phyloP scores from a whole-genome alignment of 805 yeast genomes.

The Cyberlindnera suaveolens region DNA sequence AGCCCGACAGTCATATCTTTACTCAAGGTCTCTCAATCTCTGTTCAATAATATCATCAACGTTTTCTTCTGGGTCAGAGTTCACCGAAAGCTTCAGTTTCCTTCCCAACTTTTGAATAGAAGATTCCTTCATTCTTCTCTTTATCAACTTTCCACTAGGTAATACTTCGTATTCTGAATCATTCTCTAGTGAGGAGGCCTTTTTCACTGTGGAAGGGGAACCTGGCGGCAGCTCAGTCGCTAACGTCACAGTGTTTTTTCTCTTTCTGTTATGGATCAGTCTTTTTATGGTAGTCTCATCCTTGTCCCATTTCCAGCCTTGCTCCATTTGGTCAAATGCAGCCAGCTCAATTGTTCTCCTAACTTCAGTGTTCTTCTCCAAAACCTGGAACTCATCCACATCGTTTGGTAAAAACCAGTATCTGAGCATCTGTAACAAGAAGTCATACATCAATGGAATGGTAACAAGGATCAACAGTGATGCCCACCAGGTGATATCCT shows the following conservation, averaged over 20 bases:
- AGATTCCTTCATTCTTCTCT: constrained; percentile 28
- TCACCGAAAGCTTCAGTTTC: constrained; percentile 29
- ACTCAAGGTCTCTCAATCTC: constrained; percentile 33
- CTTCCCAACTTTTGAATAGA: constrained; percentile 29
- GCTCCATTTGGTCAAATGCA: constrained; percentile 66
- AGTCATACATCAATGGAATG: constrained; percentile 62
- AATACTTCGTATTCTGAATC: constrained; percentile 45
- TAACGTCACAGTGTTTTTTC: constrained; percentile 20
- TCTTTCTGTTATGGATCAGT: constrained; percentile 14
- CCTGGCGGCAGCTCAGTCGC: constrained; percentile 48
- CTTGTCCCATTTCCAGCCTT: constrained; percentile 67
- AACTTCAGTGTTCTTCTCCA: constrained; percentile 65
- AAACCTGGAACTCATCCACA: constrained; percentile 68
- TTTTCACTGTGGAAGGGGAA: constrained; percentile 29
- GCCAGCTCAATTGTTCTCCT: constrained; percentile 66
- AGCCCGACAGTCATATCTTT: not conserved
- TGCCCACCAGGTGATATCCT: constrained; percentile 85
- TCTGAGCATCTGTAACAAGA: constrained; percentile 52
- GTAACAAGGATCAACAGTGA: constrained; percentile 49
- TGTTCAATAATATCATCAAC: constrained; percentile 51
- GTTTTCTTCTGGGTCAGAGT: constrained; percentile 32
- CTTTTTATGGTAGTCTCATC: constrained; percentile 33
- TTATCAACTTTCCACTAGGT: constrained; percentile 69
- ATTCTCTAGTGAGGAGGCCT: constrained; percentile 19
- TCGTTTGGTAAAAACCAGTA: constrained; percentile 59